Base-by-base conservation (phyloP, 2,329 filamentous ascomycete species). In the Sporothrix brasiliensis region DNA sequence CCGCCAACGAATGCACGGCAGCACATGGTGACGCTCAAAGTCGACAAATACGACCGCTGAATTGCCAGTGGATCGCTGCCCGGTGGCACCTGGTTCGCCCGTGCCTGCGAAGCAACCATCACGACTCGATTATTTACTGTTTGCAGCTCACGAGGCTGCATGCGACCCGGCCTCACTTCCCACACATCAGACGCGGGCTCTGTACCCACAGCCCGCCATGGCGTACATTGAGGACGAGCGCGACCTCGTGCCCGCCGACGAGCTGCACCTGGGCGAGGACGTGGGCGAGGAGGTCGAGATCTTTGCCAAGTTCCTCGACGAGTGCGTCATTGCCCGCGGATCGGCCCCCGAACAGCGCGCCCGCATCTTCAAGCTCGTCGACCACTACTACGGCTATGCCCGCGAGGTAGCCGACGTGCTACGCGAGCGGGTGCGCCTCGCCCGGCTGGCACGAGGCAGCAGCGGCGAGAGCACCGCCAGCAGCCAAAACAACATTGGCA, bases 221-320 rank as follows among this genome's bases (percentile, higher is more conserved):
- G 75, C 75, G 61, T 75, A 75, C 47, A 74, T 78, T 69, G 78
- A 80, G 69, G 75, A 76, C n/a, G 75, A 74, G 13, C 78, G 76
- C 68, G 76, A 77, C 67, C 73, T 76, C 66, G 74, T 70, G 73
- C 72, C 73, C 71, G 87, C 92, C 74, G 47, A 27, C 30, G 66
- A 60, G 19, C 21, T 47, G 21, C 61, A 61, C 19, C 10, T 69
- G 5, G 63, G 49, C 56, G 44, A 50, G 3, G 85, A 87, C 56
- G 88, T 92, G 44, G 91, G 91, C 67, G 88, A 89, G 73, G 93
- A 97, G 79, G 92, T 97, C 71, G 93, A 97, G 80, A 86, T 88
- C 58, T 97, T 97, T 77, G 93, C 94, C 50, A 90, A 91, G 77
- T 87, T 88, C 67, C 85, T 97, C 27, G 94, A 97, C 80, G 86